These are phyloP conservation scores for Coniochaeta sp. DNA, from an alignment of 2,329 filamentous ascomycete species.

Conservation along the genomic window DNA sequence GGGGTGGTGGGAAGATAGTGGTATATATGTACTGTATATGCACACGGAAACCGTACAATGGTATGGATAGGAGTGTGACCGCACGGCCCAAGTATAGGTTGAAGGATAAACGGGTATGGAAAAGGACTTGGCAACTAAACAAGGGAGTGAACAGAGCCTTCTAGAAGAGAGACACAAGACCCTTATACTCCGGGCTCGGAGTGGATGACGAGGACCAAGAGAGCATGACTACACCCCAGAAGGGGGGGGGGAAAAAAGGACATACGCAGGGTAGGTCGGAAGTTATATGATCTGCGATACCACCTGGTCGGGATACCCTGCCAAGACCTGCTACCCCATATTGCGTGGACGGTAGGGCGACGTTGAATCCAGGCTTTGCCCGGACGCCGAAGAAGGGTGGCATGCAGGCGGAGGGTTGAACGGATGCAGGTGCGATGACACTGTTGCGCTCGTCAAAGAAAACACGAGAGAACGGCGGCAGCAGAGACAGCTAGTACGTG, in stretches of 20 bases:
- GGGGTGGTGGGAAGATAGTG: not conserved
- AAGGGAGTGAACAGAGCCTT: not conserved
- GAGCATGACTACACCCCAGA: not conserved
- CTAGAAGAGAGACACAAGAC: not conserved
- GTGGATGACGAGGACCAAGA: not conserved
- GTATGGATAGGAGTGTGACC: not conserved
- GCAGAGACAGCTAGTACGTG: not conserved
- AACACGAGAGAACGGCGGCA: not conserved
- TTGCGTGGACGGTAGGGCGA: not conserved
- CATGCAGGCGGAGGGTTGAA: not conserved
- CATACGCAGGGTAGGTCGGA: slow-evolving; percentile 1
- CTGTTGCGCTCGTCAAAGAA: not conserved
- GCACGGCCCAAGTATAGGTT: not conserved
- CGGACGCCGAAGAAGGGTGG: not conserved
- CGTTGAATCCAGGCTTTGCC: slow-evolving; percentile 1
- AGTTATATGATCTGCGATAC: slow-evolving; percentile 2
- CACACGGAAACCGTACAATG: not conserved
- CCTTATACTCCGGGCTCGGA: not conserved
- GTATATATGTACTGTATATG: not conserved
- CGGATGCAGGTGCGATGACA: not conserved
- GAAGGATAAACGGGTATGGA: not conserved
- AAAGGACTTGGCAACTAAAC: not conserved
- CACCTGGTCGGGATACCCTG: slow-evolving; percentile 2
- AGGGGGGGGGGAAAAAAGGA: not conserved
- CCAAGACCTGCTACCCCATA: slow-evolving; percentile 1